Conservation (phyloP, 2,329 filamentous ascomycete genomes). For the Colletotrichum cordylinicola region DNA sequence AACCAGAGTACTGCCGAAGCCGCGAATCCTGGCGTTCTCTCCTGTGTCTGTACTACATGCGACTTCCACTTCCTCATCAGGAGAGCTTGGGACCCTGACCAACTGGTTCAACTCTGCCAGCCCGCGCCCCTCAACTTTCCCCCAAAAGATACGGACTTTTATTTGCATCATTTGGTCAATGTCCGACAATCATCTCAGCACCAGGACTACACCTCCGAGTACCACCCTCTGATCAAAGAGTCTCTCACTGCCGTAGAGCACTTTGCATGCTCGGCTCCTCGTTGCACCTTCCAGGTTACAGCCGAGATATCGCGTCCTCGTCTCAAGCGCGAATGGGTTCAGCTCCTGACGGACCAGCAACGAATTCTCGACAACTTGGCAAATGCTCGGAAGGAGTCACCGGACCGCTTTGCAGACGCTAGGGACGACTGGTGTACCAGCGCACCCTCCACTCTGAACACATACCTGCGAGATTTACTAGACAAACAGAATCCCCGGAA, state of each 20-base stretch:
- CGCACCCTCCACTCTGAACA: slow-evolving; percentile 52
- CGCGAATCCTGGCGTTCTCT: slow-evolving; percentile 32
- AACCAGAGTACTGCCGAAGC: slow-evolving; percentile 40
- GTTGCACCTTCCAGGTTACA: slow-evolving; percentile 47
- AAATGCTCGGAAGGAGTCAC: slow-evolving; percentile 47
- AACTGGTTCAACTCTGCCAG: slow-evolving; percentile 35
- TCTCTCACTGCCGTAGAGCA: slow-evolving; percentile 30
- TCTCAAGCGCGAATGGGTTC: slow-evolving; percentile 46
- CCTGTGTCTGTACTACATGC: slow-evolving; percentile 45
- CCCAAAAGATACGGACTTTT: slow-evolving; percentile 3
- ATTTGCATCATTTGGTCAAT: slow-evolving; percentile 18
- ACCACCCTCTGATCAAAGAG: slow-evolving; percentile 27
- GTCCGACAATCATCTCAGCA: background rate
- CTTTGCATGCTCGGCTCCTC: slow-evolving; percentile 43
- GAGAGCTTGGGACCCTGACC: slow-evolving; percentile 35
- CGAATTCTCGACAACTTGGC: slow-evolving; percentile 47
- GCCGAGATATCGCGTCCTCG: slow-evolving; percentile 57
- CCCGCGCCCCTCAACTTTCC: background rate
- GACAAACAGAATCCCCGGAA: slow-evolving; percentile 40
- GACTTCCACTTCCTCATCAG: slow-evolving; percentile 48
- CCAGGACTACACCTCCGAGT: background rate
- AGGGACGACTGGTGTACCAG: slow-evolving; percentile 44
- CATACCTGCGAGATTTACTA: slow-evolving; percentile 57
- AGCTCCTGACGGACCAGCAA: slow-evolving; percentile 49
- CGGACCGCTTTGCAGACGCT: slow-evolving; percentile 51